Percentiles rank a stretch among this genome's conserved stretches.
These are phyloP conservation scores for Myriosclerotinia scirpicola DNA, from an alignment of 2,329 filamentous ascomycete species.

Conservation along the genomic window DNA sequence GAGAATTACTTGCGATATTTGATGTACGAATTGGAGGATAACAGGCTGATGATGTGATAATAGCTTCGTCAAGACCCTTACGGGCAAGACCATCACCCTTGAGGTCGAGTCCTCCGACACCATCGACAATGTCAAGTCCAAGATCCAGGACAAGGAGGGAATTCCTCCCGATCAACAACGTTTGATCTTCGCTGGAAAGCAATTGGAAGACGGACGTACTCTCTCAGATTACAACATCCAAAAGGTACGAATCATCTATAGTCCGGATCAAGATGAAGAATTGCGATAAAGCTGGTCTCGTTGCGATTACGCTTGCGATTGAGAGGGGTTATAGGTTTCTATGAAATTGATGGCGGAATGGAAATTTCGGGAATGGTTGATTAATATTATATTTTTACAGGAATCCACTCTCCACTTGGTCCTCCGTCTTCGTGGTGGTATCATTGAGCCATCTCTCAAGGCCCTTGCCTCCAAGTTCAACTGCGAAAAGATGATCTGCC, in stretches of 20 bases:
- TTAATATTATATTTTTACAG: slow-evolving; percentile 48
- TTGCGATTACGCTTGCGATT: not conserved
- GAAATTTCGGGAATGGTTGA: slow-evolving; percentile 15
- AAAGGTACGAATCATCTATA: slow-evolving; percentile 61
- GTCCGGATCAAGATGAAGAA: not conserved
- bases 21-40: slow-evolving; percentile 19
- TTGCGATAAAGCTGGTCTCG: not conserved
- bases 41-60: slow-evolving; percentile 31
- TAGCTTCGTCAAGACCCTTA: slow-evolving; percentile 99
- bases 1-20: slow-evolving; percentile 1
- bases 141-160: slow-evolving; percentile 99
- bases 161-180: slow-evolving; percentile 98
- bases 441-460: slow-evolving; percentile 99
- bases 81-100: slow-evolving; percentile 99
- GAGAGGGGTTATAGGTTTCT: not conserved
- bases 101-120: slow-evolving; percentile 99
- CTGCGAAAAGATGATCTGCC: slow-evolving; percentile 99
- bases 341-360: not conserved
- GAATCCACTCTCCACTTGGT: slow-evolving; percentile 98
- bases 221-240: slow-evolving; percentile 99
- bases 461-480: slow-evolving; percentile 99
- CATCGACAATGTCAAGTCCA: slow-evolving; percentile 99
- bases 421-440: slow-evolving; percentile 97
- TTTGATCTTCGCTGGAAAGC: slow-evolving; percentile 98
- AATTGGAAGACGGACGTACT: slow-evolving; percentile 97